Conservation (phyloP, 768 basidiomycete genomes). For the Hortiboletus campestris region DNA sequence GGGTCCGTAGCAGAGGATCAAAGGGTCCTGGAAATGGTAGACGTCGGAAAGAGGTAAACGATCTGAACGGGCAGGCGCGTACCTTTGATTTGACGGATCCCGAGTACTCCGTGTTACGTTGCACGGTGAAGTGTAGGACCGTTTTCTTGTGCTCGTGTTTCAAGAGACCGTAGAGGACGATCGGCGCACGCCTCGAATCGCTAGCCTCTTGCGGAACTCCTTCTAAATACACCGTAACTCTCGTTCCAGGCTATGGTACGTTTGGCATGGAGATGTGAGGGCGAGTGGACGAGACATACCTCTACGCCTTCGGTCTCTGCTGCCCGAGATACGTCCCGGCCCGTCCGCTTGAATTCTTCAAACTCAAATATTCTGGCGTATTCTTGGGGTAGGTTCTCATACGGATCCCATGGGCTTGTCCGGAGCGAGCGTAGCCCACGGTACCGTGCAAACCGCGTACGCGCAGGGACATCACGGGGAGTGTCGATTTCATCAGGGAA, state of each 20-base stretch:
- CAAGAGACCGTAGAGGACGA: slow-evolving; percentile 77
- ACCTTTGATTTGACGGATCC: slow-evolving; percentile 92
- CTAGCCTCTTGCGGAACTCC: slow-evolving; percentile 66
- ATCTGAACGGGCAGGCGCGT: background rate
- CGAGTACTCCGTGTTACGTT: slow-evolving; percentile 92
- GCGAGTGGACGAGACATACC: slow-evolving; percentile 43
- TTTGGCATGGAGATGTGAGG: background rate
- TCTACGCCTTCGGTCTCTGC: slow-evolving; percentile 70
- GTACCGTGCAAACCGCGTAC: slow-evolving; percentile 84
- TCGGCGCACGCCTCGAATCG: slow-evolving; percentile 38
- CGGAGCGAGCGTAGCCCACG: slow-evolving; percentile 89
- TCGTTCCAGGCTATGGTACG: slow-evolving; percentile 63
- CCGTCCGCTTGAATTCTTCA: slow-evolving; percentile 89
- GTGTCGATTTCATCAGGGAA: slow-evolving; percentile 98
- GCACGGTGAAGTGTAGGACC: slow-evolving; percentile 88
- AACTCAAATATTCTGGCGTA: slow-evolving; percentile 97
- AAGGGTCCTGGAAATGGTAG: slow-evolving; percentile 60
- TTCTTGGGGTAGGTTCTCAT: slow-evolving; percentile 90
- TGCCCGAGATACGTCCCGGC: slow-evolving; percentile 62
- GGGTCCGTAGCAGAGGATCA: slow-evolving; percentile 87
- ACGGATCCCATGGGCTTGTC: slow-evolving; percentile 97
- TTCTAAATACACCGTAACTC: slow-evolving; percentile 75
- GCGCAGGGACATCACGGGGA: slow-evolving; percentile 77
- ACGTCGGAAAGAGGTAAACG: background rate
- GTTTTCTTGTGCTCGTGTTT: slow-evolving; percentile 97